Conservation (phyloP, 176 grass and related monocot genomes). For the Triticum monococcum region DNA sequence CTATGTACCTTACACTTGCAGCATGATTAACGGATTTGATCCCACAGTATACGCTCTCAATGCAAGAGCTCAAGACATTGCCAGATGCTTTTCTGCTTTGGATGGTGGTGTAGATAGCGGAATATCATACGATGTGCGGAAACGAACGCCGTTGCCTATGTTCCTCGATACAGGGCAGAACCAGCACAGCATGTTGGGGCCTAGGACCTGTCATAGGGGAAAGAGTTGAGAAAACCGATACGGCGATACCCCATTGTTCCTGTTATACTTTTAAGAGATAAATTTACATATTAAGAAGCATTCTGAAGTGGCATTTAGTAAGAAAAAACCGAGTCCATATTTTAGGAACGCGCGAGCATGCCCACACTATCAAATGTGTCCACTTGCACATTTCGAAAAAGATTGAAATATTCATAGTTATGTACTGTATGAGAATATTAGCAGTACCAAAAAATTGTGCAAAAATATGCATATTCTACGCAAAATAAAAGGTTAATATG, state of each 20-base stretch:
- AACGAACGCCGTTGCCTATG: conserved; percentile 60
- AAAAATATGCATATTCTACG: neutral
- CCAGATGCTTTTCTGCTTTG: conserved; percentile 6
- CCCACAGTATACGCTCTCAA: neutral
- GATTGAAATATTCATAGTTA: neutral
- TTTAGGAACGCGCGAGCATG: neutral
- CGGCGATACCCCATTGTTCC: neutral
- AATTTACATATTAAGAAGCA: conserved; percentile 11
- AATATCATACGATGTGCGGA: conserved; percentile 79
- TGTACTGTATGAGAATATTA: neutral
- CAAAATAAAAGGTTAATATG: conserved; percentile 19
- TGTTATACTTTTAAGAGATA: neutral
- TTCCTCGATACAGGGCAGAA: conserved; percentile 57
- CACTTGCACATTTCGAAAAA: neutral
- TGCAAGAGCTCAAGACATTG: conserved; percentile 18
- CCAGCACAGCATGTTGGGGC: conserved; percentile 78
- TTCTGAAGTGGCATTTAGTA: neutral
- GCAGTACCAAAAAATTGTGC: neutral
- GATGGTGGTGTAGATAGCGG: conserved; percentile 40
- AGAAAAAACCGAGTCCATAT: neutral
- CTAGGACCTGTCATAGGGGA: conserved; percentile 56
- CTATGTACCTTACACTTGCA: conserved; percentile 13
- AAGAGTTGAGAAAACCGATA: neutral
- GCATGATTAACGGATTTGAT: conserved; percentile 16
- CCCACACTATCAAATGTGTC: neutral